Evolutionary conservation across 352 stramenopile species (phyloP).

Genomic region (Nothophytophthora sp.): DNA sequence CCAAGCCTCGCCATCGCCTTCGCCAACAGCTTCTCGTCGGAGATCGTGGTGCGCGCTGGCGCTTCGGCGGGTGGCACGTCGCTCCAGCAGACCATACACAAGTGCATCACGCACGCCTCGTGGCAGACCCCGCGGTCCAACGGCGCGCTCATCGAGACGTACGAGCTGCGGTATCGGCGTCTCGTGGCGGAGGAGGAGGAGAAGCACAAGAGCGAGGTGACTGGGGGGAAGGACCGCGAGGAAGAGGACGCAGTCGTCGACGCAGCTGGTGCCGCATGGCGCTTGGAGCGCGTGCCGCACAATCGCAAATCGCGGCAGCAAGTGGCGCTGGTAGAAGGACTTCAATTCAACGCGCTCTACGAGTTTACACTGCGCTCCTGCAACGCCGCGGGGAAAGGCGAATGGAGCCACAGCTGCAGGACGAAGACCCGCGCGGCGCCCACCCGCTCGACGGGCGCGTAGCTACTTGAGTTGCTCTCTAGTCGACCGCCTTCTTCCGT

Average conservation of each 20-base stretch:
- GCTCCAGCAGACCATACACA: constrained; percentile 55
- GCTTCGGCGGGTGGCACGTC: constrained; percentile 19
- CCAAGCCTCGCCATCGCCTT: constrained; percentile 31
- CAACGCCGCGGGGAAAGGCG: constrained; percentile 57
- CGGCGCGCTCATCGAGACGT: constrained; percentile 70
- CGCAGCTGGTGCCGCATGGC: constrained; percentile 33
- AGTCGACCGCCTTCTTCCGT: constrained; percentile 40
- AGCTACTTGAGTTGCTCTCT: constrained; percentile 12
- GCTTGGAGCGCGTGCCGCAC: constrained; percentile 36
- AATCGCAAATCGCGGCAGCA: constrained; percentile 47
- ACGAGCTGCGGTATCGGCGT: constrained; percentile 60
- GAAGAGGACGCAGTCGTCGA: not conserved
- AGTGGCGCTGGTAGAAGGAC: constrained; percentile 33
- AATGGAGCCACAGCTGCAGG: constrained; percentile 49
- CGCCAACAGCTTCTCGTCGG: constrained; percentile 38
- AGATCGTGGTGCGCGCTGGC: constrained; percentile 38
- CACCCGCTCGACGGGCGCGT: constrained; percentile 19
- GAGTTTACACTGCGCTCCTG: constrained; percentile 63
- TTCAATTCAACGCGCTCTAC: constrained; percentile 67
- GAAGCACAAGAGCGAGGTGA: constrained; percentile 5
- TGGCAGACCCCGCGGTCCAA: constrained; percentile 73
- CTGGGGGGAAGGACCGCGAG: not conserved
- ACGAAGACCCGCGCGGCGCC: constrained; percentile 36
- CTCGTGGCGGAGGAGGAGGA: constrained; percentile 33
- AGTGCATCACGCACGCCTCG: constrained; percentile 45